Base-by-base conservation (phyloP, 2,329 filamentous ascomycete genomes). In the Cladophialophora immunda region DNA sequence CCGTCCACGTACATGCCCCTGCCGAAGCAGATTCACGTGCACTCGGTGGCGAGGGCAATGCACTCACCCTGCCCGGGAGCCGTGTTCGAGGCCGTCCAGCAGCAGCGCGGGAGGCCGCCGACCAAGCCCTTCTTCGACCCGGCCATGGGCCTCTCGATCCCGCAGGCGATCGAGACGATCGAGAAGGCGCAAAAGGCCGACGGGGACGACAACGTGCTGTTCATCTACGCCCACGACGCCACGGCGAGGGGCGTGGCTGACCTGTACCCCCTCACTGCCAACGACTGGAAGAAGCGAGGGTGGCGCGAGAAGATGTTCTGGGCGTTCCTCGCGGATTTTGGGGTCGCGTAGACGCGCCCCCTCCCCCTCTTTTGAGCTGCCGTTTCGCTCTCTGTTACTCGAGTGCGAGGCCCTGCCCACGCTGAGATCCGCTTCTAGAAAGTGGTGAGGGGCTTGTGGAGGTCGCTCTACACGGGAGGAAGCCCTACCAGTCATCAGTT, bases 121-220 rank as follows among this genome's bases (percentile, higher is more conserved):
- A 58, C 63, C 15, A 29, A 58, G 58, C 75, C 81, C 11, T 75
- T 81, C 67, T 73, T 78, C 52, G 77, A 78, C 36, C 66, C 66
- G 19, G 58, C 59, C n/a, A 66, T 70, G 62, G 68, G 62, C 19
- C 58, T 66, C n/a, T 53, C 60, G 8, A 70, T 71, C 41, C 54
- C 52, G 2, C 19, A 57, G 38, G 69, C 68, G 4, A 65, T 66
- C n/a, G 38, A 56, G 22, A 70, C 65, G 27, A 71, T 71, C 54
- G 65, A 65, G 30, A 66, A 68, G 57, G 60, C 61, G 29, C 68
- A 70, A 29, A 38, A 62, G 27, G 65, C 63, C 29, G 75, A 77
- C 53, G 73, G 68, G 3, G 68, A 73, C 52, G 66, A 71, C 1
- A 71, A 76, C 61, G 72, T 77, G 4, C 68, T 76, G 36, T 72